Percentiles rank a stretch among this genome's conserved stretches.
Evolutionary conservation across 2,329 filamentous ascomycete species (phyloP).

Genomic region (Fusarium acutatum): DNA sequence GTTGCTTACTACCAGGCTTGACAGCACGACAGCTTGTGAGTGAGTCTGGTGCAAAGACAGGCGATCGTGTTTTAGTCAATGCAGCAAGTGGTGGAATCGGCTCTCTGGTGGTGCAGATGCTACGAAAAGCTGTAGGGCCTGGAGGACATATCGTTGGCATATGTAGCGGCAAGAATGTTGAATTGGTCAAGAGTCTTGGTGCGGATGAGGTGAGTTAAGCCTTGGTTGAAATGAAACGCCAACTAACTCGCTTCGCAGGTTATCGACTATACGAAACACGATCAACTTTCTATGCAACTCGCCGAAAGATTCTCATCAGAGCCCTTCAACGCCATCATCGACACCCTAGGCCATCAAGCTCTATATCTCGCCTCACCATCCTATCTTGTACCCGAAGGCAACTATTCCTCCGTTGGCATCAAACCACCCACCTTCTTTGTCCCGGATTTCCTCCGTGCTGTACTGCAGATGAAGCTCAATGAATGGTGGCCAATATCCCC

Average conservation of each 20-base stretch:
- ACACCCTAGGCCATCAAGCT: not conserved
- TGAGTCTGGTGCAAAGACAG: constrained; percentile 47
- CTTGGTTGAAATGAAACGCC: not conserved
- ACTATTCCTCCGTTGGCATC: constrained; percentile 1
- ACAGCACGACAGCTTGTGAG: constrained; percentile 51
- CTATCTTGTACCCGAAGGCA: not conserved
- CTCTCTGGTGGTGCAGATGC: not conserved
- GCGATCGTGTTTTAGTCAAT: not conserved
- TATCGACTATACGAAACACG: not conserved
- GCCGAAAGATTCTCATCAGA: not conserved
- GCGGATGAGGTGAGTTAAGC: not conserved
- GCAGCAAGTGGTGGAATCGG: constrained; percentile 1
- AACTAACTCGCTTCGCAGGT: not conserved
- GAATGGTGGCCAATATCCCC: constrained; percentile 47
- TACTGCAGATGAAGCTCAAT: constrained; percentile 50
- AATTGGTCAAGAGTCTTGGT: not conserved
- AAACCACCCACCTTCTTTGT: constrained; percentile 44
- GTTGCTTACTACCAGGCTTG: constrained; percentile 50
- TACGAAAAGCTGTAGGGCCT: not conserved
- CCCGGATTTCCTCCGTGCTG: constrained; percentile 42
- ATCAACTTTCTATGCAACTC: not conserved
- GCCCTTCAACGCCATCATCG: not conserved
- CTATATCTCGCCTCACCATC: not conserved
- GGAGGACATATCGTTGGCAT: not conserved
- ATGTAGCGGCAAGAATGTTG: not conserved